Conservation (phyloP, 495 filamentous ascomycete species). For the Achaetomiella virescens region DNA sequence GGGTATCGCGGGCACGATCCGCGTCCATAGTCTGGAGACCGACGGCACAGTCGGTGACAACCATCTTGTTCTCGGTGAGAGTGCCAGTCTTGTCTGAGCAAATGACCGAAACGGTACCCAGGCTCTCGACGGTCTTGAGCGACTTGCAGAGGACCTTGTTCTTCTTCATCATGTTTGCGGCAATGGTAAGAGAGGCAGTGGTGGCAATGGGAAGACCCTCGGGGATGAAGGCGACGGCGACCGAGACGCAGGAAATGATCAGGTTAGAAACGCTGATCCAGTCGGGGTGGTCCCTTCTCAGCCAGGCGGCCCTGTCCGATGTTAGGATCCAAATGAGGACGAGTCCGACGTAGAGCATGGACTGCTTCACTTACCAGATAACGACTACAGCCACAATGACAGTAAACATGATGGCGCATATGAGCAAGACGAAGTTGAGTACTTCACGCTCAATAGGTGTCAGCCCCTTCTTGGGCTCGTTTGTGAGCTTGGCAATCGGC, state of each 20-base stretch:
- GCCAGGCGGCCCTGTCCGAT: conserved; percentile 53
- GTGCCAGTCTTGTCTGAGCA: conserved; percentile 69
- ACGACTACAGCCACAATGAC: conserved; percentile 51
- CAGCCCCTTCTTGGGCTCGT: conserved; percentile 51
- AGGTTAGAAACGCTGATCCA: conserved; percentile 66
- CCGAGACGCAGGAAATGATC: conserved; percentile 60
- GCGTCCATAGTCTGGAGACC: conserved; percentile 36
- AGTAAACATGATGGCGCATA: conserved; percentile 50
- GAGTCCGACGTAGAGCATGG: not conserved
- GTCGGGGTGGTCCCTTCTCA: conserved; percentile 50
- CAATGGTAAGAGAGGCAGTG: conserved; percentile 50
- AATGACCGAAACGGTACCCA: conserved; percentile 60
- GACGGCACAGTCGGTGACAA: conserved; percentile 49
- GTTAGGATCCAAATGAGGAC: not conserved
- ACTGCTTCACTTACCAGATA: conserved; percentile 44
- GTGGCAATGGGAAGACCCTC: conserved; percentile 65
- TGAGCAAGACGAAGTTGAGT: conserved; percentile 58
- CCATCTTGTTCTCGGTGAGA: conserved; percentile 59
- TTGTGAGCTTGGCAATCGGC: conserved; percentile 64
- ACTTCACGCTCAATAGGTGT: conserved; percentile 66
- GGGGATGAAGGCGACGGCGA: conserved; percentile 68
- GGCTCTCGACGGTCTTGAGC: conserved; percentile 62
- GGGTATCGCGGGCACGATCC: conserved; percentile 36
- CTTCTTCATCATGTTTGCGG: conserved; percentile 56
- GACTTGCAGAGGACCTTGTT: conserved; percentile 61